phyloP scores from a whole-genome alignment of 305 asterid species.

The Solanum hybrid region DNA sequence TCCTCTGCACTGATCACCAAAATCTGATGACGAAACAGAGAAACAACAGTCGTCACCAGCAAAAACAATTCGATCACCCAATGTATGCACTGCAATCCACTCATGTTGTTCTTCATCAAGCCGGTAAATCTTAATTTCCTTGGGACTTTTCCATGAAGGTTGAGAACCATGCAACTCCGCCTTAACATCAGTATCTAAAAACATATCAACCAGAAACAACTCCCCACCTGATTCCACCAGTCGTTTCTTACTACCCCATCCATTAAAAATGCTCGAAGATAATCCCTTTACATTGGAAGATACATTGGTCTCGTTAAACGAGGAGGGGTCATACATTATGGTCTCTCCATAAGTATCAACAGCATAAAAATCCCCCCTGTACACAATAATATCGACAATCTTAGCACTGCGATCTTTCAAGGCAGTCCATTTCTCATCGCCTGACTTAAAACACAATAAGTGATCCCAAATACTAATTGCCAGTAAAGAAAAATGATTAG shows the following conservation, averaged over 20 bases:
- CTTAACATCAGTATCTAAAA: not conserved
- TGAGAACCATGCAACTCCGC: not conserved
- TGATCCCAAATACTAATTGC: not conserved
- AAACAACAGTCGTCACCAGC: not conserved
- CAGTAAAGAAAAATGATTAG: not conserved
- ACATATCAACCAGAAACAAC: not conserved
- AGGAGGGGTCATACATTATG: constrained; percentile 1
- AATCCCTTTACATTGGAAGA: not conserved
- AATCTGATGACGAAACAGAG: not conserved
- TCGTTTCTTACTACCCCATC: not conserved
- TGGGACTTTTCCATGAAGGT: not conserved
- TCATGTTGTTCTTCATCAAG: not conserved
- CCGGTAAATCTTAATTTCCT: not conserved
- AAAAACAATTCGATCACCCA: not conserved
- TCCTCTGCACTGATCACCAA: not conserved
- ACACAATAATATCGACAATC: constrained; percentile 6
- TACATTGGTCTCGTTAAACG: not conserved
- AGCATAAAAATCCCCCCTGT: not conserved
- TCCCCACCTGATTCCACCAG: not conserved
- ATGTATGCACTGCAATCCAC: not conserved
- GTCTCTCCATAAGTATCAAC: constrained; percentile 1
- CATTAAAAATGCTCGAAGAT: not conserved
- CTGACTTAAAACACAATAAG: constrained; percentile 5
- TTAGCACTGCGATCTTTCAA: not conserved
- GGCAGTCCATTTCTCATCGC: constrained; percentile 9